phyloP scores from a whole-genome alignment of 2,329 filamentous ascomycete genomes.

The Fusarium praegraminearum region DNA sequence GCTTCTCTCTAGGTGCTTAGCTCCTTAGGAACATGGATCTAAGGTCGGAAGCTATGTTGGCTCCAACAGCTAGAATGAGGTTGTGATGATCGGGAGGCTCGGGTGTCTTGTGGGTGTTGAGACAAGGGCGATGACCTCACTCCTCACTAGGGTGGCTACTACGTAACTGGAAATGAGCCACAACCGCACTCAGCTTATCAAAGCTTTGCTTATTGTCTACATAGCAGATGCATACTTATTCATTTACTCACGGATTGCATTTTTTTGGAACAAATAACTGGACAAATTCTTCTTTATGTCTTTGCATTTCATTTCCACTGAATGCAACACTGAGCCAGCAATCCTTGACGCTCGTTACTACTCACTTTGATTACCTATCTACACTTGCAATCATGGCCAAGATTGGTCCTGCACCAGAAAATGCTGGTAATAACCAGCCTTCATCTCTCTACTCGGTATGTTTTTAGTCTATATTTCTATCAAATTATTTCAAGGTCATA shows the following conservation, averaged over 20 bases:
- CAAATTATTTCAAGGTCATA: constrained; percentile 2
- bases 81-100: constrained; percentile 34
- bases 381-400: constrained; percentile 18
- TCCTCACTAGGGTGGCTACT: constrained; percentile 41
- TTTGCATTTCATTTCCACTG: no score
- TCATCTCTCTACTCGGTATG: constrained; percentile 47
- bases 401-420: constrained; percentile 15
- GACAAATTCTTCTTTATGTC: not conserved
- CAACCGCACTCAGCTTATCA: constrained; percentile 26
- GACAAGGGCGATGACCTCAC: constrained; percentile 41
- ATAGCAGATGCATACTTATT: not conserved
- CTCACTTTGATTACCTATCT: not conserved
- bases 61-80: not conserved
- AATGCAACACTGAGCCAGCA: not conserved
- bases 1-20: not conserved
- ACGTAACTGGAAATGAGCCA: constrained; percentile 36
- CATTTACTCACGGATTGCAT: not conserved
- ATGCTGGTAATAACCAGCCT: constrained; percentile 33
- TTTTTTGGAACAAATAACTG: not conserved
- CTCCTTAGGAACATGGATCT: not conserved
- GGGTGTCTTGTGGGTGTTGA: constrained; percentile 21
- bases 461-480: not conserved
- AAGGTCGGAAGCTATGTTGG: not conserved
- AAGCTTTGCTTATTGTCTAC: not conserved
- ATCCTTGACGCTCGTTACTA: not conserved